Evolutionary conservation across 2,329 filamentous ascomycete species (phyloP).

Genomic region (Arthroderma uncinatum): DNA sequence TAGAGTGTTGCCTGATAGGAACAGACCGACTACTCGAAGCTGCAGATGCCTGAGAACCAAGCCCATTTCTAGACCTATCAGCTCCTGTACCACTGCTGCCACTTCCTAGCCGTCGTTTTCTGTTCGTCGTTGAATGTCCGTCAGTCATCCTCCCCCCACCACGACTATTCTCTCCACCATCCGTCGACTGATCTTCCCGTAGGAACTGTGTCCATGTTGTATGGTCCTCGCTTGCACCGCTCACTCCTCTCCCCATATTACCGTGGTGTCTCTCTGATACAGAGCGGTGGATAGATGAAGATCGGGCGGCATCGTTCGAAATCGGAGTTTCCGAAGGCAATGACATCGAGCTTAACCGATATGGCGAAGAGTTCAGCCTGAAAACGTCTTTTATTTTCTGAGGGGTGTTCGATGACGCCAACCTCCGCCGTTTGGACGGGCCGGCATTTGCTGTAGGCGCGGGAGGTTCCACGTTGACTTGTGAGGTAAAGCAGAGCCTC

Average conservation of each 20-base stretch:
- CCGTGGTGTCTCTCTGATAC: not conserved
- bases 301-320: not conserved
- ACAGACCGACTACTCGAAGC: not conserved
- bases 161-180: not conserved
- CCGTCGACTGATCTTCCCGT: conserved; percentile 2
- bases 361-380: not conserved
- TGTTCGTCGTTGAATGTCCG: not conserved
- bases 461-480: conserved; percentile 18
- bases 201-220: conserved; percentile 12
- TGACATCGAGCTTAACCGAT: not conserved
- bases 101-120: conserved; percentile 10
- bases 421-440: conserved; percentile 25
- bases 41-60: not conserved
- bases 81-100: not conserved
- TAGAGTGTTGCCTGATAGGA: not conserved
- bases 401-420: conserved; percentile 20
- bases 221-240: not conserved
- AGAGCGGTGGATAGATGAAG: not conserved
- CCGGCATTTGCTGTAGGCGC: conserved; percentile 26
- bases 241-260: not conserved
- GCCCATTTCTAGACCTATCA: not conserved
- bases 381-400: not conserved
- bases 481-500: not conserved
- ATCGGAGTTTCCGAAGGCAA: not conserved
- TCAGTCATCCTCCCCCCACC: not conserved